Evolutionary conservation across 805 yeast genomes (phyloP), one percentile per base, ranked within the genome.

Genomic region (Myxozyma vanderwaltii): DNA sequence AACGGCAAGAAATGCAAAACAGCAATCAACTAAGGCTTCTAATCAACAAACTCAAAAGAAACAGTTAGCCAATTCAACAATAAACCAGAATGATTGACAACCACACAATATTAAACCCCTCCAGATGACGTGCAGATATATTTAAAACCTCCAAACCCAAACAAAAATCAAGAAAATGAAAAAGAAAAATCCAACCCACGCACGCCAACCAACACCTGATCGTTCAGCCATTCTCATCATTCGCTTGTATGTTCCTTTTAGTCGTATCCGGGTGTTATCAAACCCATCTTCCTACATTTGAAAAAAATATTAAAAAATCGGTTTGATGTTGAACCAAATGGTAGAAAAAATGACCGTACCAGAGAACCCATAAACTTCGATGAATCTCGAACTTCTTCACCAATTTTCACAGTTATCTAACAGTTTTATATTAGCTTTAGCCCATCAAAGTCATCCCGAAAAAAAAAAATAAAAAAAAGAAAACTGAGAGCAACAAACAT

Each of bases 191-290:
- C 68, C 70, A 1, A 83, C 72, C 91, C 91, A 86, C 5, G 80
- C 76, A 59, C 82, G 80, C 77, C 86, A 76, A 58, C 86, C 77
- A n/a, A 86, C 79, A 10, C 88, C 86, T 10, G 86, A 79, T 63
- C 76, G 78, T 63, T 82, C 80, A 2, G 88, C 89, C 83, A 86
- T 83, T 2, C 77, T 72, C 72, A 82, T 72, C 88, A 86, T 82
- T 41, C 81, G 76, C 50, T 74, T 75, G 72, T 80, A 79, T 2
- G 86, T 85, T 49, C 75, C 76, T 61, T 80, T 81, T 52, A 86
- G 77, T 56, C 76, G 75, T 1, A 71, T 67, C 19, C 81, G 71
- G 0, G 85, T 77, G 49, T 71, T 71, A 38, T 79, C 83, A 68
- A 82, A 82, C 17, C 78, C 74, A 38, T 79, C 72, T 63, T 75